These are phyloP conservation scores for Galeopsis tetrahit DNA, from an alignment of 257 asterid genomes.

Conservation along the genomic window DNA sequence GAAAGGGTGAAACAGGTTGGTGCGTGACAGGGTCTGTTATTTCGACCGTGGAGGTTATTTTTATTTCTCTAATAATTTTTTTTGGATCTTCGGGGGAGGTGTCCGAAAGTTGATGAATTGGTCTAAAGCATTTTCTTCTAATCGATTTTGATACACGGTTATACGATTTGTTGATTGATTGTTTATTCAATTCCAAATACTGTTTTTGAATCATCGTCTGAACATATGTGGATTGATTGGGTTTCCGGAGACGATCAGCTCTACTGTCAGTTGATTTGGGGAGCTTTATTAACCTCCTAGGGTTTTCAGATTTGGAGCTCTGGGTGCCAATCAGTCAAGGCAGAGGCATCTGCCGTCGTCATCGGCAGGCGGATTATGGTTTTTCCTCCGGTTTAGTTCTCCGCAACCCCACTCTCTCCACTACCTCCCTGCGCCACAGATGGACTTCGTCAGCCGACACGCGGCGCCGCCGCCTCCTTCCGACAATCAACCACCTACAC, in stretches of 20 bases:
- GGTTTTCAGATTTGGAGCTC: constrained; percentile 72
- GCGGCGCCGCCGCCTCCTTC: constrained; percentile 48
- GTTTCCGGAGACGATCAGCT: constrained; percentile 36
- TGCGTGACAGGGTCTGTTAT: neutral
- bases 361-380: constrained; percentile 95
- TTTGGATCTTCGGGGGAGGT: constrained; percentile 25
- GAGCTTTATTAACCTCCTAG: constrained; percentile 39
- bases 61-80: constrained; percentile 1
- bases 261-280: constrained; percentile 34
- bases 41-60: neutral
- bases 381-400: constrained; percentile 67
- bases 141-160: constrained; percentile 1
- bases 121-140: neutral
- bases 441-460: constrained; percentile 86
- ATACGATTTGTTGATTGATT: constrained; percentile 14
- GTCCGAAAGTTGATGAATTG: constrained; percentile 15
- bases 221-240: constrained; percentile 42
- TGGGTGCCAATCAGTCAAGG: constrained; percentile 99
- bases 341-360: constrained; percentile 82
- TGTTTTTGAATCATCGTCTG: constrained; percentile 27
- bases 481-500: constrained; percentile 41
- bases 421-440: constrained; percentile 71
- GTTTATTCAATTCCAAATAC: neutral
- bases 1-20: neutral
- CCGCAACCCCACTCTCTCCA: constrained; percentile 80